Evolutionary conservation across 139 green algal species (phyloP), one percentile per base, ranked within the genome.

Genomic region (Coccomyxa sp.): DNA sequence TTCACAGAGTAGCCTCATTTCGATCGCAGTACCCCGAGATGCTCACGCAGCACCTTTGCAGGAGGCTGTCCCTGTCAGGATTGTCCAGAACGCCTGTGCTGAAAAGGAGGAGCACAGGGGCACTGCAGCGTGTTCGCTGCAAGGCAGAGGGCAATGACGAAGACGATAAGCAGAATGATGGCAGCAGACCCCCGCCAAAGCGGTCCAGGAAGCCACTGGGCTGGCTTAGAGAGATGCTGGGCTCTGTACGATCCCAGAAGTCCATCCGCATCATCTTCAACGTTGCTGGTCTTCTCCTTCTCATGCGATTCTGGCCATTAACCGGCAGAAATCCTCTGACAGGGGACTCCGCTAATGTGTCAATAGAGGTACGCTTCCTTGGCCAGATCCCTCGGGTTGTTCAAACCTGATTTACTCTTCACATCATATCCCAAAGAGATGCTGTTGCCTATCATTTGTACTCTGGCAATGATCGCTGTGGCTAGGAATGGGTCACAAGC

Each of bases 251-350:
- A 11, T 51, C 38, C 63, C 71, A 77, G 71, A 31, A 77, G 71
- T 18, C 27, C 14, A 18, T 45, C 27, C 21, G 71, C 23, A 16
- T 77, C 23, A 31, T 77, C 28, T 25, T 92, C 79, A 94, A 94
- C 79, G 30, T 91, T 16, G 68, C 85, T 21, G 75, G 89, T 28
- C 86, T 95, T 25, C 86, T 93, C 32, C 85, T 90, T 32, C 82
- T 95, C 13, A 87, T 93, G 84, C 87, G 91, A 38, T 82, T 95
- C 38, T 95, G 90, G 90, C 92, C 92, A 0, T 21, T 92, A 0
- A 82, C 79, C 0, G 89, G 87, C 12, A 74, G 87, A 11, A 89
- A 67, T n/a, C 80, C 84, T 25, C 66, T 88, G 18, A 79, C 76
- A 31, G 60, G 67, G n/a, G 80, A 68, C n/a, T 28, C 51, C 13